Percentiles rank a stretch among this genome's conserved stretches.
These are phyloP conservation scores for Zygosaccharomyces pseudorouxii DNA, from an alignment of 805 yeast species.

Conservation along the genomic window DNA sequence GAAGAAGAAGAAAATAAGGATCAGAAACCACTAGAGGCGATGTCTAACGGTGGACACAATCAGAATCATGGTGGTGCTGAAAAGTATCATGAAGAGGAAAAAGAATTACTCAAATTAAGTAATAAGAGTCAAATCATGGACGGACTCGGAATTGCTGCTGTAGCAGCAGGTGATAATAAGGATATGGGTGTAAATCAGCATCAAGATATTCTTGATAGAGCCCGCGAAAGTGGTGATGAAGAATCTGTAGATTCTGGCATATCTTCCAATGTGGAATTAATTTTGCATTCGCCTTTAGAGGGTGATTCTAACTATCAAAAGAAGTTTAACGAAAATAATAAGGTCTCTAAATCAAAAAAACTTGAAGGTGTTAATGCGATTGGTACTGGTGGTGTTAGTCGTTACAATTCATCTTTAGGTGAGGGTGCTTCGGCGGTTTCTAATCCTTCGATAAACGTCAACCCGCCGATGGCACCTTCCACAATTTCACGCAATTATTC, in stretches of 20 bases:
- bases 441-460: slow-evolving; percentile 18
- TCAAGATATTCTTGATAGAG: not conserved
- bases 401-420: not conserved
- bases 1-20: not conserved
- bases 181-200: not conserved
- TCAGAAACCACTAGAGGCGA: slow-evolving; percentile 1
- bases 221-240: slow-evolving; percentile 2
- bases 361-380: not conserved
- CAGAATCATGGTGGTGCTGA: slow-evolving; percentile 3
- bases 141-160: slow-evolving; percentile 13
- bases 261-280: slow-evolving; percentile 21
- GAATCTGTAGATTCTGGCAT: slow-evolving; percentile 9
- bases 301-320: not conserved
- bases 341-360: not conserved
- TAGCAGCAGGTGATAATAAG: not conserved
- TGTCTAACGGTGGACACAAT: not conserved
- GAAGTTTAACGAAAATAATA: not conserved
- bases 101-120: slow-evolving; percentile 15
- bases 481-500: slow-evolving; percentile 23
- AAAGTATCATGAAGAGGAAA: slow-evolving; percentile 16
- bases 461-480: slow-evolving; percentile 27
- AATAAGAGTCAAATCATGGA: slow-evolving; percentile 9
- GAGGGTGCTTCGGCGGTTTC: slow-evolving; percentile 15
- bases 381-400: not conserved
- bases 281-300: slow-evolving; percentile 17